Conservation (phyloP, 1,139 yeast genomes). For the Hansenula lynferdii region DNA sequence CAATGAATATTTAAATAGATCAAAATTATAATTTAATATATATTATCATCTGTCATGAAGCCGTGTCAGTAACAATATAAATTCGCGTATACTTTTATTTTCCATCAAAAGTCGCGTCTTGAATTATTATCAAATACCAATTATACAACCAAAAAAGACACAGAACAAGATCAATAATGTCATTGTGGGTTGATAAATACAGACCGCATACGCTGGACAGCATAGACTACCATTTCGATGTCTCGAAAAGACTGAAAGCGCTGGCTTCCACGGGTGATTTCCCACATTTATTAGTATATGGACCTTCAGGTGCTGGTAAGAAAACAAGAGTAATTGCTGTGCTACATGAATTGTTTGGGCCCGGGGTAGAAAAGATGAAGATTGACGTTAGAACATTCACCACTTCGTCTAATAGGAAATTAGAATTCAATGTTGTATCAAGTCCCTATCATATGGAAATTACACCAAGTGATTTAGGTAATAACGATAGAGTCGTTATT, state of each 20-base stretch:
- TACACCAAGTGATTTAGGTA: slow-evolving; percentile 97
- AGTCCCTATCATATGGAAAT: slow-evolving; percentile 90
- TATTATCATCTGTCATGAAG: too few species aligned
- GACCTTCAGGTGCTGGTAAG: slow-evolving; percentile 97
- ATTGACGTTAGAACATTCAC: slow-evolving; percentile 85
- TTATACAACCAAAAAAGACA: too few species aligned
- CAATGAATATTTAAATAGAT: neutral
- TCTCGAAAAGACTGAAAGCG: slow-evolving; percentile 61
- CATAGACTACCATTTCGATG: slow-evolving; percentile 61
- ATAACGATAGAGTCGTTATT: slow-evolving; percentile 89
- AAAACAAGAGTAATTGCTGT: slow-evolving; percentile 89
- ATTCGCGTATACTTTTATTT: neutral
- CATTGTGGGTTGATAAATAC: slow-evolving; percentile 95
- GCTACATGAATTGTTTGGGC: slow-evolving; percentile 74
- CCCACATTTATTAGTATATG: slow-evolving; percentile 89
- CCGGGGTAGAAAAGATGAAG: slow-evolving; percentile 77
- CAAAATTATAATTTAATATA: neutral
- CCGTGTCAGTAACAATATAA: too few species aligned
- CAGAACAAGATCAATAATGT: slow-evolving; percentile 42
- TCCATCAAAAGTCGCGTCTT: neutral
- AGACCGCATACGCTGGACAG: slow-evolving; percentile 67
- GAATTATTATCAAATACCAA: too few species aligned
- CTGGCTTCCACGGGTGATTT: slow-evolving; percentile 77
- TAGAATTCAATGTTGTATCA: slow-evolving; percentile 88
- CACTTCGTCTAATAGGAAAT: slow-evolving; percentile 64